Conservation (phyloP, 192 early-diverging fungal species). For the Rhizoclosmatium sp. region DNA sequence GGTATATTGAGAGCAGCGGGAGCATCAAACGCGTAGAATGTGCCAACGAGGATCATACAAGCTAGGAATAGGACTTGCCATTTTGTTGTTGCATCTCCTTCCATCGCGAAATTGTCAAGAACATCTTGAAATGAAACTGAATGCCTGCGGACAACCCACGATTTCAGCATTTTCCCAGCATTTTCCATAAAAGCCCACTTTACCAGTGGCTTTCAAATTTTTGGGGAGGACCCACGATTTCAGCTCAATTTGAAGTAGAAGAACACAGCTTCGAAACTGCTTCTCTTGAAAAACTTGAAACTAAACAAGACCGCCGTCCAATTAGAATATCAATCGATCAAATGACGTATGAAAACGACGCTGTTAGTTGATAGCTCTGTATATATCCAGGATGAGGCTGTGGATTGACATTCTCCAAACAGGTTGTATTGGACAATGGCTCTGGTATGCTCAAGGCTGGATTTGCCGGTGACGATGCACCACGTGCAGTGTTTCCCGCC, state of each 20-base stretch:
- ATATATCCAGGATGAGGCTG: neutral
- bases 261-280: neutral
- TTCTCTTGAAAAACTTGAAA: neutral
- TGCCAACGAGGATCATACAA: constrained; percentile 8
- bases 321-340: neutral
- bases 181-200: neutral
- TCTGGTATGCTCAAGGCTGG: constrained; percentile 74
- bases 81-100: neutral
- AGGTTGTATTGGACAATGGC: constrained; percentile 67
- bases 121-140: neutral
- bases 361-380: neutral
- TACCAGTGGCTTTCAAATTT: neutral
- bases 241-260: neutral
- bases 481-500: constrained; percentile 69
- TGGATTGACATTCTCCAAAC: neutral
- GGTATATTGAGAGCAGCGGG: constrained; percentile 60
- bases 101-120: too few relatives aligned
- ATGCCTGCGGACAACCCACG: neutral
- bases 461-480: constrained; percentile 69
- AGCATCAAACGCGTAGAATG: constrained; percentile 53
- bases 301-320: neutral
- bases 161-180: neutral
- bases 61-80: constrained; percentile 20
- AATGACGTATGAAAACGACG: neutral
- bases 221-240: neutral